These are phyloP conservation scores for Cryphonectria nitschkei DNA, from an alignment of 2,329 filamentous ascomycete genomes.

Conservation along the genomic window DNA sequence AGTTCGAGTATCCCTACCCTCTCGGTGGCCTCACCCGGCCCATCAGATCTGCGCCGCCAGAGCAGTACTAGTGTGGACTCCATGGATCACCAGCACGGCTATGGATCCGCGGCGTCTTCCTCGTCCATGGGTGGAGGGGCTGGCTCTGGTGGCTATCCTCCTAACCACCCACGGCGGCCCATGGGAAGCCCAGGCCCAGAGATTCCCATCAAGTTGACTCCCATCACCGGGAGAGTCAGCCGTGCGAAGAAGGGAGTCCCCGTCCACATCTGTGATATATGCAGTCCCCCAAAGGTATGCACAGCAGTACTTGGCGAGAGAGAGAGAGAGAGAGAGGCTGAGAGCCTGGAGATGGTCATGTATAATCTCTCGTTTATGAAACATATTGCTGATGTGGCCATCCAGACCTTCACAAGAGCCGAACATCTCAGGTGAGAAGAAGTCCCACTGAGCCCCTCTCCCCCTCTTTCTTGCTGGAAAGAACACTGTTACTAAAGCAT, in stretches of 20 bases:
- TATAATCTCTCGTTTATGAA: not conserved
- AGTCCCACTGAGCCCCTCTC: conserved; percentile 7
- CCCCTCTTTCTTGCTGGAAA: conserved; percentile 3
- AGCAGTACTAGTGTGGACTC: conserved; percentile 54
- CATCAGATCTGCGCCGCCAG: conserved; percentile 41
- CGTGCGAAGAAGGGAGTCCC: conserved; percentile 63
- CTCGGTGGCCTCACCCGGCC: conserved; percentile 34
- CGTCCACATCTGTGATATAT: conserved; percentile 58
- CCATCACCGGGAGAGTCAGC: conserved; percentile 60
- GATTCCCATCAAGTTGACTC: conserved; percentile 54
- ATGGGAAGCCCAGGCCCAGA: conserved; percentile 43
- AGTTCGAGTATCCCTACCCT: conserved; percentile 29
- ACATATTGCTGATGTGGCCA: conserved; percentile 31
- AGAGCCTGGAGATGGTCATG: not conserved
- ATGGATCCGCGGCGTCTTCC: conserved; percentile 39
- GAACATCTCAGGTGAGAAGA: conserved; percentile 60
- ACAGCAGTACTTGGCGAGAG: not conserved
- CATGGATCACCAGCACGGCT: conserved; percentile 48
- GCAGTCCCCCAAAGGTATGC: conserved; percentile 55
- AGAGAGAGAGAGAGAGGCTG: too few species aligned
- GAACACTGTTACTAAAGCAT: conserved; percentile 35
- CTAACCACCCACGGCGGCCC: conserved; percentile 46
- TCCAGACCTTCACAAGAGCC: conserved; percentile 63
- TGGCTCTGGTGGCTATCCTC: conserved; percentile 21
- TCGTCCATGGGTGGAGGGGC: conserved; percentile 39